These are phyloP conservation scores for Cladosporium sp. DNA, from an alignment of 2,329 filamentous ascomycete species.

Conservation along the genomic window DNA sequence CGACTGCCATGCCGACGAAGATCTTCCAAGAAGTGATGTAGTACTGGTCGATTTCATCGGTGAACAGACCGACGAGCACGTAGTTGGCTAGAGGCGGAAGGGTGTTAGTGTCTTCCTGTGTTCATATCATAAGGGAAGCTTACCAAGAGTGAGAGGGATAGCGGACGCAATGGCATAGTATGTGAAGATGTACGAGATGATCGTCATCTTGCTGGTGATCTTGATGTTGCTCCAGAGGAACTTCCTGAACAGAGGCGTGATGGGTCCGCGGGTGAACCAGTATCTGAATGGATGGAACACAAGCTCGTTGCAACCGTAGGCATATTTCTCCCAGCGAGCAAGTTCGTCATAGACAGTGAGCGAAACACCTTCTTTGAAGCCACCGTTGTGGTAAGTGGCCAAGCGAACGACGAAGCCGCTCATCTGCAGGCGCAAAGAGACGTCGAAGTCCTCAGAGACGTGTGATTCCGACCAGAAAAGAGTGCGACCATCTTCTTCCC, in stretches of 20 bases:
- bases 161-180: constrained; percentile 72
- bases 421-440: constrained; percentile 70
- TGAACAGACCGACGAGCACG: constrained; percentile 71
- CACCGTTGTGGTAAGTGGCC: constrained; percentile 67
- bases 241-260: constrained; percentile 64
- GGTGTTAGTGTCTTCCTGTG: neutral
- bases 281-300: constrained; percentile 67
- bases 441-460: constrained; percentile 78
- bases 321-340: constrained; percentile 72
- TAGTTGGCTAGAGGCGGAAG: constrained; percentile 59
- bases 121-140: neutral
- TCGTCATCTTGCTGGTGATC: constrained; percentile 68
- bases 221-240: constrained; percentile 65
- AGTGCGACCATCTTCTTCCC: constrained; percentile 61
- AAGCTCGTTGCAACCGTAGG: constrained; percentile 71
- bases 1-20: constrained; percentile 63
- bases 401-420: constrained; percentile 68
- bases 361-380: constrained; percentile 74
- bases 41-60: constrained; percentile 66
- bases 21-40: constrained; percentile 69
- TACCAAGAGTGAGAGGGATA: constrained; percentile 62
- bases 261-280: constrained; percentile 64
- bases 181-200: constrained; percentile 70
- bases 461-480: constrained; percentile 76
- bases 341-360: constrained; percentile 74